These are phyloP conservation scores for Infundibulicybe gibba DNA, from an alignment of 768 basidiomycete genomes.

Conservation along the genomic window DNA sequence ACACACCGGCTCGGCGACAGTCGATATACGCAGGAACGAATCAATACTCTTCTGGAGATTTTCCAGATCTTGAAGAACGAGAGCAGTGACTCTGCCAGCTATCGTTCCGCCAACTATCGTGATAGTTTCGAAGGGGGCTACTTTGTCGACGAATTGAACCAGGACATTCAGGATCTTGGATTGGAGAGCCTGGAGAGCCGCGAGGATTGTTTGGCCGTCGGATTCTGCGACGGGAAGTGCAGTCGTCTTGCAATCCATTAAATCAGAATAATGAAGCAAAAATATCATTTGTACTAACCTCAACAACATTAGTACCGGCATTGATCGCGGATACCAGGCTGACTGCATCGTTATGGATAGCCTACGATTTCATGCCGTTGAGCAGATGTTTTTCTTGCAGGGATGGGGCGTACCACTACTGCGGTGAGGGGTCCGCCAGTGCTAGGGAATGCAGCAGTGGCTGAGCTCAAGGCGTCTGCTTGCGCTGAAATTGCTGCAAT, in stretches of 20 bases:
- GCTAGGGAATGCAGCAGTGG: conserved; percentile 4
- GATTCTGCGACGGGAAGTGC: conserved; percentile 11
- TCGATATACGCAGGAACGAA: too few relatives aligned
- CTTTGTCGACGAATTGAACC: conserved; percentile 17
- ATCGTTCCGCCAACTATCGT: too few relatives aligned
- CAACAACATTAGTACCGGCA: conserved; percentile 19
- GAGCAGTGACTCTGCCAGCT: too few relatives aligned
- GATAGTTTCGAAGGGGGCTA: conserved; percentile 21
- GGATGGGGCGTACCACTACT: conserved; percentile 19
- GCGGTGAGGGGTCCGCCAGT: conserved; percentile 14
- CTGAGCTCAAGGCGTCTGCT: conserved; percentile 3
- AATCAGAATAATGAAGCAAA: too few relatives aligned
- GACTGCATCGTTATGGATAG: conserved; percentile 19
- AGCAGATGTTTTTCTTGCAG: background rate
- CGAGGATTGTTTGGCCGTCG: conserved; percentile 12
- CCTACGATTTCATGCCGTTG: background rate
- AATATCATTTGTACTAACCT: conserved; percentile 6
- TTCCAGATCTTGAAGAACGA: too few relatives aligned
- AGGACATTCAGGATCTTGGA: conserved; percentile 23
- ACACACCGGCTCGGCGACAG: too few relatives aligned
- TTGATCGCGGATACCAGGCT: conserved; percentile 16
- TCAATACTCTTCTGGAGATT: too few relatives aligned
- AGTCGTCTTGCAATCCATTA: too few relatives aligned
- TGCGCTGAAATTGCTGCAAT: background rate
- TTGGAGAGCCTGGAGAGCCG: conserved; percentile 16